Base-by-base conservation (phyloP, 306 rosid genomes). In the Castanea sativa region DNA sequence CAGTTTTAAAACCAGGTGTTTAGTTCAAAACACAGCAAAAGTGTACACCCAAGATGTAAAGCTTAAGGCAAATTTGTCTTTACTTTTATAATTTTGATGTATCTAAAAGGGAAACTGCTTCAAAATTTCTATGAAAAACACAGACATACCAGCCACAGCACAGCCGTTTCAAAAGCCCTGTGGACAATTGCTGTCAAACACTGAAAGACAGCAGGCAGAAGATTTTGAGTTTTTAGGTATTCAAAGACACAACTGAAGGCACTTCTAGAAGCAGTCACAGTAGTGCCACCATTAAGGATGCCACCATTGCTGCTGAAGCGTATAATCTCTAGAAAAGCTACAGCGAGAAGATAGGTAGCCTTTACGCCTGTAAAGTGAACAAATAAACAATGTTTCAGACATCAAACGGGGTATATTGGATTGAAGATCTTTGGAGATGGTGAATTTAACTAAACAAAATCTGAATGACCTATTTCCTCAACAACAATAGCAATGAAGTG, bases 241-340 rank as follows among this genome's bases (percentile, higher is more conserved):
- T 95, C 99, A 83, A 95, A 91, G 79, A 86, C 99, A 79, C 99
- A 95, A 79, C 91, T 89, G 83, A 93, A 95, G 80, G 99, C 97
- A 82, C 98, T 95, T 87, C 97, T 91, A 78, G 92, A 78, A 83
- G 87, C 84, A 79, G 85, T 86, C 82, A 86, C 71, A 69, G 72
- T 73, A 75, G 88, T 77, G 81, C 85, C 89, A 73, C 99, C 99
- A 90, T 93, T 95, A 53, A 95, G 96, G 79, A 92, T 79, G 69
- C 99, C 99, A 25, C 99, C 99, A 79, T 95, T 95, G 84, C 99
- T 92, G 87, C 92, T 88, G 84, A 95, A 95, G 81, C 99, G 98
- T 64, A 92, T 95, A 69, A 91, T 95, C 91, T 95, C 99, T 69
- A 92, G 87, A 82, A 93, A 92, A 80, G 98, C 96, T 78, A 95